Percentiles rank a stretch among this genome's conserved stretches.
phyloP scores from a whole-genome alignment of 176 grass and related monocot species.

The Carex myosuroides region DNA sequence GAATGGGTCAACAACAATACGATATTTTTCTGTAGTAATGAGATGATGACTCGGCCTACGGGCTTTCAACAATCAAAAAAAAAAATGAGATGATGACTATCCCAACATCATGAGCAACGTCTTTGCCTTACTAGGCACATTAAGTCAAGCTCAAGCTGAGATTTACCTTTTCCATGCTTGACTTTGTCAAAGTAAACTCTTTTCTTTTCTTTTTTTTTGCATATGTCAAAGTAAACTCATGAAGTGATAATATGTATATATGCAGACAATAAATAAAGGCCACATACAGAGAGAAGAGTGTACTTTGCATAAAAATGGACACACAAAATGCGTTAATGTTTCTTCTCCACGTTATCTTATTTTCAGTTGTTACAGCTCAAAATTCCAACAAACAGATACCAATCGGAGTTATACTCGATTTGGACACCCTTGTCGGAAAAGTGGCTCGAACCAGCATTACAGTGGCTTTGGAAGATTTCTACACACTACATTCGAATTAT shows the following conservation, averaged over 20 bases:
- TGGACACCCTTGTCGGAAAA: slow-evolving; percentile 24
- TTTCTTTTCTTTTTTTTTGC: too few species aligned
- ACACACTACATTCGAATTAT: slow-evolving; percentile 23
- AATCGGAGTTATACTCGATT: slow-evolving; percentile 42
- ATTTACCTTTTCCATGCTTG: not conserved
- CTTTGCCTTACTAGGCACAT: not conserved
- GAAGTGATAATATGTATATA: not conserved
- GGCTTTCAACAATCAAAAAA: too few species aligned
- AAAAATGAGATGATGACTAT: too few species aligned
- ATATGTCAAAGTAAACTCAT: not conserved
- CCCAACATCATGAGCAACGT: not conserved
- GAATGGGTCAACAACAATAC: too few species aligned
- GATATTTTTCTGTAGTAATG: too few species aligned
- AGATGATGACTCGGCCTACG: too few species aligned
- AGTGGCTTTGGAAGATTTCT: slow-evolving; percentile 61
- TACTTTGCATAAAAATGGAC: not conserved
- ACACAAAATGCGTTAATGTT: not conserved
- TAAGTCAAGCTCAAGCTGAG: not conserved
- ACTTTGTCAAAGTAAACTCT: not conserved
- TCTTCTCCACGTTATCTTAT: not conserved
- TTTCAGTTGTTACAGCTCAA: not conserved
- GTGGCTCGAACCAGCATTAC: slow-evolving; percentile 36
- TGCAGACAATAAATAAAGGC: not conserved
- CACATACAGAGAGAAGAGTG: too few species aligned
- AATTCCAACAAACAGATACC: not conserved